These are phyloP conservation scores for Phoma sp. DNA, from an alignment of 2,329 filamentous ascomycete species.

Conservation along the genomic window DNA sequence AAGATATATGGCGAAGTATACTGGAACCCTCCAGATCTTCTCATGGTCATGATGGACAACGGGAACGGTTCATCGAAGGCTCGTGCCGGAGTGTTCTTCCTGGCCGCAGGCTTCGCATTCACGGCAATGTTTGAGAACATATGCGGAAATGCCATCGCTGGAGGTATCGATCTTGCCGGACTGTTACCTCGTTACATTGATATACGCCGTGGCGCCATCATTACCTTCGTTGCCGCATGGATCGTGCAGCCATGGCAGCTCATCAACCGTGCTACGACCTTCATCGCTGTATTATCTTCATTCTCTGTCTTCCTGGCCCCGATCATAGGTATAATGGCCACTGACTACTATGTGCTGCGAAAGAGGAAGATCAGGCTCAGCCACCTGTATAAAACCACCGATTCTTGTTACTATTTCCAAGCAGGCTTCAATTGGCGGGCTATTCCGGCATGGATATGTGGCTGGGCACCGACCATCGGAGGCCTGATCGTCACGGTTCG, in stretches of 20 bases:
- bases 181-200: constrained; percentile 45
- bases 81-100: constrained; percentile 47
- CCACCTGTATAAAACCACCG: constrained; percentile 45
- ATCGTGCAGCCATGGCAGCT: constrained; percentile 49
- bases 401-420: constrained; percentile 53
- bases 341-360: constrained; percentile 49
- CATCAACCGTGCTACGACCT: constrained; percentile 46
- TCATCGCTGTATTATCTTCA: constrained; percentile 50
- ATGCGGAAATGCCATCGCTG: constrained; percentile 44
- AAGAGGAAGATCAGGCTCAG: constrained; percentile 44
- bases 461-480: constrained; percentile 54
- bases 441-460: constrained; percentile 52
- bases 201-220: constrained; percentile 44
- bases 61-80: constrained; percentile 50
- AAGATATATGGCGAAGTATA: constrained; percentile 47
- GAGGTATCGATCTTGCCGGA: constrained; percentile 47
- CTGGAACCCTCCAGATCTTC: constrained; percentile 53
- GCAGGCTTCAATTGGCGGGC: constrained; percentile 55
- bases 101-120: constrained; percentile 45
- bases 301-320: constrained; percentile 52
- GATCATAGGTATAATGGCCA: constrained; percentile 50
- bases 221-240: constrained; percentile 46
- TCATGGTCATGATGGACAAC: constrained; percentile 55
- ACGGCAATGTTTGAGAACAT: constrained; percentile 52
- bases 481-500: constrained; percentile 49